Conservation (phyloP, 2,329 filamentous ascomycete genomes). For the Phyllachora maydis region DNA sequence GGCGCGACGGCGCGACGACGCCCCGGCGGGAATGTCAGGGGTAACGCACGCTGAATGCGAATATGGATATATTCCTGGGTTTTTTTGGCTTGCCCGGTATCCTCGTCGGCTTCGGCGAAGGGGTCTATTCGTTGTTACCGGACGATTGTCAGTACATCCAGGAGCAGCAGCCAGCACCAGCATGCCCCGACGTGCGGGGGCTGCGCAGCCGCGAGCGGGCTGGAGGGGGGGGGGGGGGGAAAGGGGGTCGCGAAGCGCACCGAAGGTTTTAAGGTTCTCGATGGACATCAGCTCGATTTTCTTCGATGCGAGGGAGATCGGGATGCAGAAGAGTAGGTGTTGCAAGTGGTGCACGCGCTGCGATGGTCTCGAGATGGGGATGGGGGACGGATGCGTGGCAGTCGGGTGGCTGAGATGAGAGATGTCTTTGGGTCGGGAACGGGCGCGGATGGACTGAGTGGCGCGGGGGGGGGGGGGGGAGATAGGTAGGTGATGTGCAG, state of each 20-base stretch:
- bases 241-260: conserved; percentile 37
- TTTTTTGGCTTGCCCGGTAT: conserved; percentile 87
- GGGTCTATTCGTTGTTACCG: no score
- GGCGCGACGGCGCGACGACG: no score
- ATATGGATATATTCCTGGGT: conserved; percentile 98
- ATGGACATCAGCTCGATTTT: conserved; percentile 91
- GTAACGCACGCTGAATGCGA: conserved; percentile 83
- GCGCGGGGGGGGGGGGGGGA: no score
- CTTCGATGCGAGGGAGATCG: no score
- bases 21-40: conserved; percentile 1
- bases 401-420: no score
- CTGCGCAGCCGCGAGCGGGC: background rate
- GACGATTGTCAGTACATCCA: no score
- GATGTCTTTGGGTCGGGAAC: background rate
- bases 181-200: conserved; percentile 3
- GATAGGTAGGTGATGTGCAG: no score
- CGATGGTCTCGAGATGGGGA: no score
- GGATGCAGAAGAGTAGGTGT: no score
- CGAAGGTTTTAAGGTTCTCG: conserved; percentile 95
- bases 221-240: background rate
- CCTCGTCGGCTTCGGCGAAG: conserved; percentile 99
- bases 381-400: no score
- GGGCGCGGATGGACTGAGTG: background rate
- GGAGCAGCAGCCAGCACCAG: no score
- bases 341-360: no score